phyloP scores from a whole-genome alignment of 2,329 filamentous ascomycete species.

The Aspergillus chevalieri region DNA sequence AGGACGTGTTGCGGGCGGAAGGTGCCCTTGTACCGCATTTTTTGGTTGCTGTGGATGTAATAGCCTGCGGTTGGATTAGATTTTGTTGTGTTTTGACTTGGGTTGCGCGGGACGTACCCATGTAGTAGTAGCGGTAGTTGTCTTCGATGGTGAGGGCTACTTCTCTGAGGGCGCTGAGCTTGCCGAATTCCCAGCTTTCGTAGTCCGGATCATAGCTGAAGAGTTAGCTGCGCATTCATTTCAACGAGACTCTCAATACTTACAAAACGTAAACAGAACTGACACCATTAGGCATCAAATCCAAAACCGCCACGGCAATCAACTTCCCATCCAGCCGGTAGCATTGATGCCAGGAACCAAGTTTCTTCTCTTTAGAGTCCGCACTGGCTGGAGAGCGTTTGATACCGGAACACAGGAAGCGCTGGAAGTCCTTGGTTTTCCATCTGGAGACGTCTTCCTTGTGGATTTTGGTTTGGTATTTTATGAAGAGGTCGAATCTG shows the following conservation, averaged over 20 bases:
- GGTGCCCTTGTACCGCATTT: conserved; percentile 47
- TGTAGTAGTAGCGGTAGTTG: conserved; percentile 57
- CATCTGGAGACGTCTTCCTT: conserved; percentile 40
- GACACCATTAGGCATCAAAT: conserved; percentile 41
- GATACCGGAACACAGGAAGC: conserved; percentile 44
- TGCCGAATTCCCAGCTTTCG: conserved; percentile 57
- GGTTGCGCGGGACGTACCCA: conserved; percentile 40
- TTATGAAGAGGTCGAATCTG: conserved; percentile 41
- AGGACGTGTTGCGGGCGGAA: conserved; percentile 46
- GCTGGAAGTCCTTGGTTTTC: conserved; percentile 40
- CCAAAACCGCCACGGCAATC: conserved; percentile 44
- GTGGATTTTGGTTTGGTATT: conserved; percentile 43
- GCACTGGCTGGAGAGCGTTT: conserved; percentile 31
- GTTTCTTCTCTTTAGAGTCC: conserved; percentile 34
- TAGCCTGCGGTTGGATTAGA: conserved; percentile 38
- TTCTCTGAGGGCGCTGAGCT: conserved; percentile 57
- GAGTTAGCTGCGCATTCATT: conserved; percentile 1
- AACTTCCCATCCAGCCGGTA: conserved; percentile 46
- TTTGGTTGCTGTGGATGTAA: conserved; percentile 55
- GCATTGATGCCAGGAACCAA: conserved; percentile 47
- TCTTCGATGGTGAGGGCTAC: conserved; percentile 51
- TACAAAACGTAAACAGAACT: conserved; percentile 48
- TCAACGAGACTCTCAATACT: conserved; percentile 9
- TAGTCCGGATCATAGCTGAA: conserved; percentile 54
- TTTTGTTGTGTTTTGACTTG: neutral